Conservation (phyloP, 2,329 filamentous ascomycete species). For the Sporothrix pseudoabietina region DNA sequence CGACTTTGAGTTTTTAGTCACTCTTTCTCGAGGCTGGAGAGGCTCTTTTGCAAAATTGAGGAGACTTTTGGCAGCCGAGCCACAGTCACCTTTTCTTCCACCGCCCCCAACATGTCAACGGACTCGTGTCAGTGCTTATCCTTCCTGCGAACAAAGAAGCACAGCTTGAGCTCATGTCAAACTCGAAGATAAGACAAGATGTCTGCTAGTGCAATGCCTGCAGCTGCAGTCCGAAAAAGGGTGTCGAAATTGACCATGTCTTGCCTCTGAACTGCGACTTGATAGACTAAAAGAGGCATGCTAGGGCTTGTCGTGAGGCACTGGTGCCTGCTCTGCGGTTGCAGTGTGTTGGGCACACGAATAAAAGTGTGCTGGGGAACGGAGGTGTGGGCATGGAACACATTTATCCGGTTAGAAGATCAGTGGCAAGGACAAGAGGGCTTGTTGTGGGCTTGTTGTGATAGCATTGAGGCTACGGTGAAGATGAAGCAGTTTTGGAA, state of each 20-base stretch:
- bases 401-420: slow-evolving; percentile 38
- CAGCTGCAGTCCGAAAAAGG: neutral
- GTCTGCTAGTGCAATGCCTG: neutral
- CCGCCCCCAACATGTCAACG: neutral
- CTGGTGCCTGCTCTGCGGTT: neutral
- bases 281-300: neutral
- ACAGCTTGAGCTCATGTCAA: neutral
- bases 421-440: slow-evolving; percentile 18
- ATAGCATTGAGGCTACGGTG: slow-evolving; percentile 40
- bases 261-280: neutral
- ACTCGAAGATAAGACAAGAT: neutral
- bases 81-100: neutral
- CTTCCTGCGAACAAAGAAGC: no score
- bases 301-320: neutral
- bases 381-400: slow-evolving; percentile 36
- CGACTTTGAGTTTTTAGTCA: neutral
- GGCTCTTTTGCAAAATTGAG: neutral
- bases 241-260: neutral
- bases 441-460: slow-evolving; percentile 11
- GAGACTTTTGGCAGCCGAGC: neutral
- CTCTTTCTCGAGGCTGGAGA: neutral
- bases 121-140: neutral
- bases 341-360: neutral
- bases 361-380: slow-evolving; percentile 1
- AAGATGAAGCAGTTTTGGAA: slow-evolving; percentile 44